Conservation (phyloP, 2,329 filamentous ascomycete genomes). For the Epicoccum sorghinum region DNA sequence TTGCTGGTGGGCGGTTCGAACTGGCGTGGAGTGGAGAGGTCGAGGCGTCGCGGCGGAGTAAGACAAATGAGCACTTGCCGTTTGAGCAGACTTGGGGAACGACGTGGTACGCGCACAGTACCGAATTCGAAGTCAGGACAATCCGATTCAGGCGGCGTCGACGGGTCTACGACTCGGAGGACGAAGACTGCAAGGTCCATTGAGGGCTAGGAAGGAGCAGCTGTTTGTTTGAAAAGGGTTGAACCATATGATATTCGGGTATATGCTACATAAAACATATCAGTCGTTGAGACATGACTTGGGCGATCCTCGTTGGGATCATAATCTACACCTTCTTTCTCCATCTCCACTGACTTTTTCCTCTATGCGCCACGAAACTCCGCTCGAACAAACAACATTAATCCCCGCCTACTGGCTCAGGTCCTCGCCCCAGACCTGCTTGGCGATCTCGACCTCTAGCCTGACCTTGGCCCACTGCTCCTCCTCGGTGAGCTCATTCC, state of each 20-base stretch:
- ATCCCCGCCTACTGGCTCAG: conserved; percentile 32
- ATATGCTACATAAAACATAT: conserved; percentile 11
- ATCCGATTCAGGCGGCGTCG: neutral
- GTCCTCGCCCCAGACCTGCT: conserved; percentile 62
- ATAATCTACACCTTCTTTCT: neutral
- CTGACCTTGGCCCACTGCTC: conserved; percentile 65
- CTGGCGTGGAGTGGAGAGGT: conserved; percentile 35
- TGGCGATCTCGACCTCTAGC: conserved; percentile 62
- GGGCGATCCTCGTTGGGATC: neutral
- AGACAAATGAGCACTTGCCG: neutral
- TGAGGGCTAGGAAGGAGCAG: neutral
- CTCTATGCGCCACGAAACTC: neutral
- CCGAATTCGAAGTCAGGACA: neutral
- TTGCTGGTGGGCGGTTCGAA: conserved; percentile 14
- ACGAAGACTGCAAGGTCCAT: neutral
- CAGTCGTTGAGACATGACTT: conserved; percentile 18
- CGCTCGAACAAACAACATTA: neutral
- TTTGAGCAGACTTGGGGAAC: neutral
- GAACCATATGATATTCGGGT: conserved; percentile 12
- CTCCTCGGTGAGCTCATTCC: conserved; percentile 62
- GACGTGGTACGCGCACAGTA: neutral
- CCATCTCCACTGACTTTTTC: neutral
- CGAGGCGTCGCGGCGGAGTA: conserved; percentile 20
- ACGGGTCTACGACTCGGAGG: neutral
- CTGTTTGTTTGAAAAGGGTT: conserved; percentile 3